Base-by-base conservation (phyloP, 1,284 basidiomycete genomes). In the Cystobasidium pallidum region DNA sequence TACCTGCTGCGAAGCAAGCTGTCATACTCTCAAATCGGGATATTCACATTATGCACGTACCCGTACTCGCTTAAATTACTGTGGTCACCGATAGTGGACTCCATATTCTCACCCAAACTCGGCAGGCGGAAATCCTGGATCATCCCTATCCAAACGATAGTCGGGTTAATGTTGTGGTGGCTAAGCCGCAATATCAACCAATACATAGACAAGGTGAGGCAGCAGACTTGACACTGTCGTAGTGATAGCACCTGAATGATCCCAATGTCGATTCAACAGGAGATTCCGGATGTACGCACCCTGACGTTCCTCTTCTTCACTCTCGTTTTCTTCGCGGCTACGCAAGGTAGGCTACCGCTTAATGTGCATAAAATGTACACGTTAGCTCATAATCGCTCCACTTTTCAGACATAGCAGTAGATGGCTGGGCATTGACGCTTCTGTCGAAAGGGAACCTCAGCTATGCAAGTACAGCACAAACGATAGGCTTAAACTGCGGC, bases 91-190 rank as follows among this genome's bases (percentile, higher is more conserved):
- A 91, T 99, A 76, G 93, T 99, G 72, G 96, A 99, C 80, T 91
- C 94, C 2, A 84, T 90, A 75, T 99, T 91, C 81, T 85, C 91
- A 76, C 84, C 87, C 52, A 87, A 87, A 59, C 80, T 94, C 73
- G 96, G 96, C 21, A 87, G 96, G 66, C 86, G 96, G 75, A 99
- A 98, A 82, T 94, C 91, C 73, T 99, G 96, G 96, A 97, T 99
- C 79, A 90, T 99, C 74, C 96, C 96, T 54, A 95, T 99, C 84
- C 96, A 99, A 82, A 81, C 89, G 34, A 86, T 94, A 75, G 91
- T 98, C 55, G 96, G 94, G 30, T 84, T 87, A 58, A 84, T 93
- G 75, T 91, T 99, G 88, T 85, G 94, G 78, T 89, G 91, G 80
- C 90, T 99, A 73, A 91, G 94, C 1, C 83, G 87, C 66, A 88